phyloP scores from a whole-genome alignment of 345 rosid species.

The Pelargonium nanum region DNA sequence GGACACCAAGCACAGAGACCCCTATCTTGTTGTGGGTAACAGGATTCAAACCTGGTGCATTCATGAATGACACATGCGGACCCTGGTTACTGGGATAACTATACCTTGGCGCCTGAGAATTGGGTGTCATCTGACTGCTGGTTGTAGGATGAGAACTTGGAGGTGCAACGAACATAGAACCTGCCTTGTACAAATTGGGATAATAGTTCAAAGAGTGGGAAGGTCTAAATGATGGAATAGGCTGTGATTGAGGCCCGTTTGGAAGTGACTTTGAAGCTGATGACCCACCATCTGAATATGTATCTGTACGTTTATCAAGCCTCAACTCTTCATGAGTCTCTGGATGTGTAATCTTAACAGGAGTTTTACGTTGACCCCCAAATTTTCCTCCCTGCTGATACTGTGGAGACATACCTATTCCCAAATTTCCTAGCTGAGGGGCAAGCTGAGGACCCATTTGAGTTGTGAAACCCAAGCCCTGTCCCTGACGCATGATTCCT shows the following conservation, averaged over 20 bases:
- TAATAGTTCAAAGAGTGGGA: constrained; percentile 42
- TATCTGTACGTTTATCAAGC: constrained; percentile 63
- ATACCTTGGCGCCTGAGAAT: constrained; percentile 54
- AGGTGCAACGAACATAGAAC: constrained; percentile 34
- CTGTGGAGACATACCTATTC: constrained; percentile 50
- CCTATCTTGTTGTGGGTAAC: constrained; percentile 34
- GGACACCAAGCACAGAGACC: constrained; percentile 20
- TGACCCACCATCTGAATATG: constrained; percentile 43
- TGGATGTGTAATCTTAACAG: constrained; percentile 87
- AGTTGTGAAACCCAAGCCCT: constrained; percentile 52
- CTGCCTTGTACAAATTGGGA: constrained; percentile 29
- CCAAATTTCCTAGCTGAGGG: constrained; percentile 58
- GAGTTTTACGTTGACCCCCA: constrained; percentile 49
- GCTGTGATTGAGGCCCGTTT: constrained; percentile 54
- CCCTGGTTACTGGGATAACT: constrained; percentile 43
- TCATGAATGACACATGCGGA: constrained; percentile 40
- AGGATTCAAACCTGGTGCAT: constrained; percentile 33
- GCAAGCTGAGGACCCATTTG: constrained; percentile 57
- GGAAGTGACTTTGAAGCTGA: constrained; percentile 41
- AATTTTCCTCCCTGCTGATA: constrained; percentile 77
- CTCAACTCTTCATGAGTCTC: constrained; percentile 89
- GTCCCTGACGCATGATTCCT: constrained; percentile 79
- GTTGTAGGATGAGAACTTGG: constrained; percentile 43
- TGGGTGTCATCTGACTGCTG: constrained; percentile 45
- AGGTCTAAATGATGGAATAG: constrained; percentile 42